Conservation (phyloP, 2,329 filamentous ascomycete species). For the Leptosphaerulina australis region DNA sequence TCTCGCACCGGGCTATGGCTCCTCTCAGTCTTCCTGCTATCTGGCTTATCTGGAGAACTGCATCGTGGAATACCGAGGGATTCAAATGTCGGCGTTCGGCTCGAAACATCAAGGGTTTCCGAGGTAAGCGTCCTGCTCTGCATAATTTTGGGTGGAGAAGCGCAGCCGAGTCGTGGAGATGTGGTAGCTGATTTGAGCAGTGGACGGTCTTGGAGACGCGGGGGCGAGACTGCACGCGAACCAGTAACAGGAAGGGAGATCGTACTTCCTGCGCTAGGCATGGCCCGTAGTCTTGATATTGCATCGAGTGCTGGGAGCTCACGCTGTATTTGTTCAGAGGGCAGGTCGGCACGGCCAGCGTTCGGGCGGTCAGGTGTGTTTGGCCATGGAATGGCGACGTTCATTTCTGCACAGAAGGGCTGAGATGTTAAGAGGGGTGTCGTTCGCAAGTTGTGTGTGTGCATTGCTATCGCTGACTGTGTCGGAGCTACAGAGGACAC, state of each 20-base stretch:
- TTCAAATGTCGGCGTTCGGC: conserved; percentile 14
- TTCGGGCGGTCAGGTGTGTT: conserved; percentile 19
- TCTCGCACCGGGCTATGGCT: conserved; percentile 8
- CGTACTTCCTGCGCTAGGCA: conserved; percentile 25
- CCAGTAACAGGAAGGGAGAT: conserved; percentile 35
- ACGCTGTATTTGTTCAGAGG: background rate
- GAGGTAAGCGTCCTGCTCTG: background rate
- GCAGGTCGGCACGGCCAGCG: conserved; percentile 2
- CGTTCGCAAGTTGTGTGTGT: no score
- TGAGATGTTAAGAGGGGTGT: conserved; percentile 9
- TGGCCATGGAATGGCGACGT: conserved; percentile 22
- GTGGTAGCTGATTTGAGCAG: background rate
- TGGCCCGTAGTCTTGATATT: conserved; percentile 6
- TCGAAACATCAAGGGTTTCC: background rate
- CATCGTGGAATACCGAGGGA: conserved; percentile 9
- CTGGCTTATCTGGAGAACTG: background rate
- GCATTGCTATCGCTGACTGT: background rate
- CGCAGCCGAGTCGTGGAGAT: background rate
- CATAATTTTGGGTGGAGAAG: background rate
- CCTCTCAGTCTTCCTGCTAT: background rate
- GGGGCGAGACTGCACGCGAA: conserved; percentile 12
- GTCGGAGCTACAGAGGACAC: conserved; percentile 1
- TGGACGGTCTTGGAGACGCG: conserved; percentile 10
- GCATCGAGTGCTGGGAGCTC: background rate
- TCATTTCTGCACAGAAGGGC: conserved; percentile 14